phyloP scores from a whole-genome alignment of 495 filamentous ascomycete genomes.

The Penicillium robsamsonii region DNA sequence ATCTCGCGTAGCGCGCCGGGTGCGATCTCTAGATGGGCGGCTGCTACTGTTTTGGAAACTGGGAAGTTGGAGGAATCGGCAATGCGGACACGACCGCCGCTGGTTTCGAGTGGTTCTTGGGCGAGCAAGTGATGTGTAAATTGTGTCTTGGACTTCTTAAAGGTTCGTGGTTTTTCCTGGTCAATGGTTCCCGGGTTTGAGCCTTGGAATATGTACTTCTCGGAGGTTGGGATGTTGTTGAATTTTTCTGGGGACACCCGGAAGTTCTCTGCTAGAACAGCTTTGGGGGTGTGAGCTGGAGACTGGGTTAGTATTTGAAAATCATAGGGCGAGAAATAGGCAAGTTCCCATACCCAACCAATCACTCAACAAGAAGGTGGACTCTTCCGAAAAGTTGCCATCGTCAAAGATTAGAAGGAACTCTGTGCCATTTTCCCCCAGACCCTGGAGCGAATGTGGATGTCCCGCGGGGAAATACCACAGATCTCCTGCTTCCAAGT shows the following conservation, averaged over 20 bases:
- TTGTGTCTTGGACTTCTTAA: slow-evolving; percentile 57
- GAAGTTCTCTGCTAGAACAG: slow-evolving; percentile 66
- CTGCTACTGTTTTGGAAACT: slow-evolving; percentile 61
- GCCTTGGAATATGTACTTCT: slow-evolving; percentile 72
- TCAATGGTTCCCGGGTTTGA: slow-evolving; percentile 51
- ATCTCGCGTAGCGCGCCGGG: slow-evolving; percentile 62
- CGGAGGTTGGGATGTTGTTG: slow-evolving; percentile 51
- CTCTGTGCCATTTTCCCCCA: slow-evolving; percentile 64
- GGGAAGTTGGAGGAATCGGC: slow-evolving; percentile 65
- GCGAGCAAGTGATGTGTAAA: slow-evolving; percentile 63
- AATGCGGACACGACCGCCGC: slow-evolving; percentile 60
- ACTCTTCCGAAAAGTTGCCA: slow-evolving; percentile 67
- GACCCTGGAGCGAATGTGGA: slow-evolving; percentile 67
- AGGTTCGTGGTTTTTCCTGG: slow-evolving; percentile 40
- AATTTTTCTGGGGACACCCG: slow-evolving; percentile 58
- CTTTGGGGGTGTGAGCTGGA: slow-evolving; percentile 59
- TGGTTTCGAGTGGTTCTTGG: slow-evolving; percentile 51
- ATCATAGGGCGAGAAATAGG: neutral
- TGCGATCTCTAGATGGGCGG: slow-evolving; percentile 57
- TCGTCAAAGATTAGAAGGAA: slow-evolving; percentile 71
- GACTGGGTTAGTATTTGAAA: neutral
- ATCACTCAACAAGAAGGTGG: slow-evolving; percentile 65
- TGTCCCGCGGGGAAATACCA: slow-evolving; percentile 76
- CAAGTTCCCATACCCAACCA: slow-evolving; percentile 51
- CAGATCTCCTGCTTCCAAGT: slow-evolving; percentile 65